phyloP scores from a whole-genome alignment of 2,329 filamentous ascomycete genomes.

The Arthroderma uncinatum region DNA sequence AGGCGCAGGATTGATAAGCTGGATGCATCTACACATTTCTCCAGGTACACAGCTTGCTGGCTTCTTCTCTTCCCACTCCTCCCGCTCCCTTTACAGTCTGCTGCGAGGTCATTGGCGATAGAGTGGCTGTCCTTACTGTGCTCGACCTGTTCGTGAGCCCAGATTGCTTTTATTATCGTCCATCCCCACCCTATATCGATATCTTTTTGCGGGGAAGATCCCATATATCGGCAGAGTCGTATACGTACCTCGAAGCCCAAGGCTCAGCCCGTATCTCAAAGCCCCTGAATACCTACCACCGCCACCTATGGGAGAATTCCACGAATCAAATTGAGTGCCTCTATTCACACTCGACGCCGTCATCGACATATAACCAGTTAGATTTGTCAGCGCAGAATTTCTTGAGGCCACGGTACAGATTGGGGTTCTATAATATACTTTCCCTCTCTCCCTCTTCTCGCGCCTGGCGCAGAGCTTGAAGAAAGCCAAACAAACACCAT shows the following conservation, averaged over 20 bases:
- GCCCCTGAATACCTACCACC: neutral
- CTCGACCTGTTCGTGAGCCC: neutral
- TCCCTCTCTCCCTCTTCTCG: neutral
- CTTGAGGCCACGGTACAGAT: constrained; percentile 1
- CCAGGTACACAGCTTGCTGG: neutral
- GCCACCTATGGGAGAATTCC: neutral
- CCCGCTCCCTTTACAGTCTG: neutral
- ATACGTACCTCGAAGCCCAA: neutral
- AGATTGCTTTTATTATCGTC: neutral
- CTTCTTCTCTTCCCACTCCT: neutral
- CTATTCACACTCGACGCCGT: neutral
- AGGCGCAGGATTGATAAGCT: no score
- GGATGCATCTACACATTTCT: neutral
- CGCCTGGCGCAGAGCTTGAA: constrained; percentile 5
- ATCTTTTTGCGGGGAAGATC: constrained; percentile 1
- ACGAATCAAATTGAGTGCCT: neutral
- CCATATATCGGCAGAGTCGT: neutral
- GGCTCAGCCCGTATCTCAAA: neutral
- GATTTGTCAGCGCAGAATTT: constrained; percentile 1
- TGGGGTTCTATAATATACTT: neutral
- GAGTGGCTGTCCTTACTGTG: neutral
- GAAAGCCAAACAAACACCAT: constrained; percentile 25
- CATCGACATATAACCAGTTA: neutral
- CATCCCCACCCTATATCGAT: neutral
- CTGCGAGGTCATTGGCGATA: neutral